Base-by-base conservation (phyloP, 371 early-diverging fungal species). In the Furculomyces boomerangus region DNA sequence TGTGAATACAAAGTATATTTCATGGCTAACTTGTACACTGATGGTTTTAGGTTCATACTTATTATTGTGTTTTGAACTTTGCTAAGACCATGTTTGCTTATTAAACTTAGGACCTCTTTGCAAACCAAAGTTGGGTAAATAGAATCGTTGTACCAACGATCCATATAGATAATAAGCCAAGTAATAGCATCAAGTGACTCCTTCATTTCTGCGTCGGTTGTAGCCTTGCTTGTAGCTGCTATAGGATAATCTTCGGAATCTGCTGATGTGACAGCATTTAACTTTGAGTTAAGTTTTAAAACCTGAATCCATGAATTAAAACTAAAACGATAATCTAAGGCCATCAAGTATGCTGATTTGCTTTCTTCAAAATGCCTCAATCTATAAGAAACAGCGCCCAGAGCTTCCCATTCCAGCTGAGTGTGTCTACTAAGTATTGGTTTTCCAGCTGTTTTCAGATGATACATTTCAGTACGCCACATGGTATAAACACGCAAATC, bases 351-450 rank as follows among this genome's bases (percentile, higher is more conserved):
- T 0, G 94, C 93, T 53, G 88, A 88, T 58, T 83, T 80, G 13
- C 93, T 90, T 57, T 94, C 97, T 54, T 81, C 84, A 61, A 78
- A 76, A 57, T 92, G 88, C 60, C 83, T 82, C 30, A 96, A 67
- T 44, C 97, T 72, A 39, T 78, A 71, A 1, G 90, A 84, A 35
- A 96, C 73, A 57, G 93, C 93, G 35, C 95, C 97, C 46, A 90
- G 80, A 20, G 89, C 73, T 66, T 94, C 95, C 97, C 97, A 96
- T 64, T 94, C 95, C 10, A 88, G 81, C 44, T 84, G 88, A 20
- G 93, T 86, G 66, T 89, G 89, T 31, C 88, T 81, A 61, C 86
- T 87, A 30, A 84, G 72, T 63, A 85, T 70, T 40, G 81, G 81
- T 58, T 84, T 81, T 8, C 78, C 76, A 18, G 79, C 78, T 37